Base-by-base conservation (phyloP, 148 eudicot genomes). In the Polygonum aviculare region DNA sequence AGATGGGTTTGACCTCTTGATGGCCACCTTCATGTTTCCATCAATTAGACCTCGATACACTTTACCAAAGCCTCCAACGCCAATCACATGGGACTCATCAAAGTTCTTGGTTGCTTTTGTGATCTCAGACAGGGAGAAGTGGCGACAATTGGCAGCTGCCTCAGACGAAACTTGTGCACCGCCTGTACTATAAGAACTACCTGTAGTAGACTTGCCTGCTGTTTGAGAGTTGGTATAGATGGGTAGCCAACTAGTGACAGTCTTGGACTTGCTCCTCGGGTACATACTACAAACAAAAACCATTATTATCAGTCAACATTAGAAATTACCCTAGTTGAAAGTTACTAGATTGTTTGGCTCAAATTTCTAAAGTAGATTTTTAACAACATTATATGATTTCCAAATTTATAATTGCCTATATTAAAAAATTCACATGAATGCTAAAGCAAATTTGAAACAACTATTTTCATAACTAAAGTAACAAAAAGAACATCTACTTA, bases 11-110 rank as follows among this genome's bases (percentile, higher is more conserved):
- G 88, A 87, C 70, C 84, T 83, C 74, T 87, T 87, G 7, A 87
- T 81, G 5, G 90, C 90, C 15, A 87, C 90, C 51, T 83, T 87
- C 45, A 71, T 74, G 39, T 35, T 75, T 26, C 90, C 90, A 72
- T 87, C 90, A 74, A 87, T 85, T 7, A 85, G 76, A 22, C 90
- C 90, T 63, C 76, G 81, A 44, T 87, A 87, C 6, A 87, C 90
- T 74, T 87, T 87, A 0, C 90, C 90, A 18, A 87, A 87, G 14
- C 90, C 90, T 45, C 90, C 90, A 39, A 87, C 88, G 0, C 90
- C 90, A 11, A 87, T 85, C 21, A 87, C 88, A 59, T 85, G 31
- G 0, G 88, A 85, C 54, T 87, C 86, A 4, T 85, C 86, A 51
- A 85, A 87, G 57, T 83, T 80, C 63, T 85, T 87, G 21, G 90